Base-by-base conservation (phyloP, 2,329 filamentous ascomycete genomes). In the Tolypocladium inflatum region DNA sequence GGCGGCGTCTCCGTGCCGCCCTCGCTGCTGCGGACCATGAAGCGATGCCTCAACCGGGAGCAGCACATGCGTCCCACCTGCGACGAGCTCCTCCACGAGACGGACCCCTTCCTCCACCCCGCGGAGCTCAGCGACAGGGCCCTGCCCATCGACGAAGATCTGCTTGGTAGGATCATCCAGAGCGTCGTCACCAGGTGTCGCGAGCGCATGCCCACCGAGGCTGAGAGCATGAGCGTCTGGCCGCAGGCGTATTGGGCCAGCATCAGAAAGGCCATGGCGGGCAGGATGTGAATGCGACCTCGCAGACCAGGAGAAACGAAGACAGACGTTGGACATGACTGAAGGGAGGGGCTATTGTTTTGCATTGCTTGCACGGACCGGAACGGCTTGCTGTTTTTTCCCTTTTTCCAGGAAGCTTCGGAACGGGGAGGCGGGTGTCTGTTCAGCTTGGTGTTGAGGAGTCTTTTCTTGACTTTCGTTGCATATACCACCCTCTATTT, bases 61-160 rank as follows among this genome's bases (percentile, higher is more conserved):
- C 80, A 81, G 63, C 78, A 82, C 63, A 75, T 82, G 67, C 78
- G 86, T 1, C 85, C 85, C 3, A 86, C 85, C 0, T 86, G 84
- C 64, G 80, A 80, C 26, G 81, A 88, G 65, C 74, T 89, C 21
- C 73, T 89, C 1, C 72, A 78, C 41, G 74, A 79, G 15, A 75
- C 76, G 2, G 86, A 89, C 63, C 78, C 83, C 4, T 88, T 88
- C 67, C 67, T 89, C 42, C 84, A 86, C 64, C 86, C 86, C 0
- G 74, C 76, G 39, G 83, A 86, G 66, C 73, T 80, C 9, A 73
- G 76, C 51, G 80, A 80, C 17, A 77, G 77, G 60, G 76, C 81
- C 13, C 70, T 87, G 19, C 83, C 84, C 4, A 79, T 87, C 56
- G 82, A 82, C 21, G 82, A 87, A 67, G 84, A 86, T 64, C 71